A percentile compares a stretch with the other conserved stretches of the same genome.
Conservation (phyloP, 2,329 filamentous ascomycete species). For the Aureobasidium sp. region DNA sequence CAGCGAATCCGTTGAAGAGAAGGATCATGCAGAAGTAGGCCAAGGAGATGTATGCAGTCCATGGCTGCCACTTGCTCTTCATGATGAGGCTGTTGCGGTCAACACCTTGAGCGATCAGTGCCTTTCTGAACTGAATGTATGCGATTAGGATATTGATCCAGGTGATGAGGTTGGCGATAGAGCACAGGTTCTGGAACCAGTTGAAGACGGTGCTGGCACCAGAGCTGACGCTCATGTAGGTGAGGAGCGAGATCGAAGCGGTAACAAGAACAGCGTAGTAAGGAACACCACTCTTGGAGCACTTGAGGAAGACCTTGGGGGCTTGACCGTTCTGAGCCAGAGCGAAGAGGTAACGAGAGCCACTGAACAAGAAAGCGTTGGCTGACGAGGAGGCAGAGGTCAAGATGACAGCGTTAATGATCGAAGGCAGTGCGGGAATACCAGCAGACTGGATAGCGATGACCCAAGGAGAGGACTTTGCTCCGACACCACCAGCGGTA, state of each 20-base stretch:
- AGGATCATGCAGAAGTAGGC: conserved; percentile 53
- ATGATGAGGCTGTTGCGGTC: conserved; percentile 38
- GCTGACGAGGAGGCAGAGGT: conserved; percentile 62
- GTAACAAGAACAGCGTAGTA: conserved; percentile 30
- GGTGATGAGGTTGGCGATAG: conserved; percentile 28
- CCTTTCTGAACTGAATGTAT: conserved; percentile 25
- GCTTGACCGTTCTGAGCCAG: conserved; percentile 45
- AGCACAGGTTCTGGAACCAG: conserved; percentile 30
- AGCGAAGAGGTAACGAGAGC: conserved; percentile 44
- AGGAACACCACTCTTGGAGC: conserved; percentile 37
- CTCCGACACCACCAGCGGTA: conserved; percentile 35
- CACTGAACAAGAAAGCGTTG: conserved; percentile 56
- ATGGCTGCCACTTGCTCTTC: conserved; percentile 40
- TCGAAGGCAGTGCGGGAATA: conserved; percentile 57
- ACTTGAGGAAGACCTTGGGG: conserved; percentile 41
- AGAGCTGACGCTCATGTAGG: conserved; percentile 42
- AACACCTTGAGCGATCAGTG: conserved; percentile 24
- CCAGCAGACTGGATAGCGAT: conserved; percentile 62
- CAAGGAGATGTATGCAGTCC: conserved; percentile 52
- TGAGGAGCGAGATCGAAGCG: conserved; percentile 47
- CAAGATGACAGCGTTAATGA: conserved; percentile 71
- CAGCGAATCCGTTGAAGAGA: conserved; percentile 54
- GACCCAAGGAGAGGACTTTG: conserved; percentile 50
- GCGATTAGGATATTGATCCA: conserved; percentile 25
- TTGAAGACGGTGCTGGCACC: conserved; percentile 25